Evolutionary conservation across 2,329 filamentous ascomycete species (phyloP), one percentile per base, ranked within the genome.

Genomic region (Neospermospora avenae): DNA sequence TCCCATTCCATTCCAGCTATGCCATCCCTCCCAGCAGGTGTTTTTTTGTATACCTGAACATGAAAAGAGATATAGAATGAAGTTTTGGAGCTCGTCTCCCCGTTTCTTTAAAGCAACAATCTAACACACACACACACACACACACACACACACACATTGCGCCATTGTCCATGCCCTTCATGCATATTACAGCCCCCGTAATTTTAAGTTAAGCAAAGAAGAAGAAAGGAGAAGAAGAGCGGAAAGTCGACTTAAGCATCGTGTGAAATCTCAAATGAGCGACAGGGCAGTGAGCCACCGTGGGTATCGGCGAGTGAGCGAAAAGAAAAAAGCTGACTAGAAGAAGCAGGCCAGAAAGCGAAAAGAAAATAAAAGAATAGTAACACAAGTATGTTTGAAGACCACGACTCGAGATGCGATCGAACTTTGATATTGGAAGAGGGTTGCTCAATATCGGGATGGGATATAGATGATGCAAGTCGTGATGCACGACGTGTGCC

Each of bases 241-340:
- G 35, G 14, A 16, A n/a, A 20, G 31, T 41, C 34, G 58, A 55
- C 35, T 10, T 22, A 18, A 41, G 31, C 28, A 10, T 31, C 28
- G 5, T 31, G 28, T 49, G 49, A 28, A 31, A 24, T 31, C 44
- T 28, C 49, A 4, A 44, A n/a, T 18, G 24, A 18, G 16, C 42
- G 24, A 49, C 34, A 56, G 13, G 25, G 59, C 20, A 25, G 39
- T 39, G 49, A 57, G 34, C 39, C 52, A 53, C 60, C 55, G 28
- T 61, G 55, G 55, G 49, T 61, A 61, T 58, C 46, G 59, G 57
- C 53, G 41, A 46, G 48, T 24, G 10, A 48, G 35, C 20, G 42
- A 41, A 52, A 46, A 20, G 13, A 49, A 37, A 25, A 37, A 20
- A 34, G 24, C 56, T 56, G 53, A 42, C 52, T 39, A 54, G 42